These are phyloP conservation scores for Balakata baccata DNA, from an alignment of 345 rosid genomes.

Conservation along the genomic window DNA sequence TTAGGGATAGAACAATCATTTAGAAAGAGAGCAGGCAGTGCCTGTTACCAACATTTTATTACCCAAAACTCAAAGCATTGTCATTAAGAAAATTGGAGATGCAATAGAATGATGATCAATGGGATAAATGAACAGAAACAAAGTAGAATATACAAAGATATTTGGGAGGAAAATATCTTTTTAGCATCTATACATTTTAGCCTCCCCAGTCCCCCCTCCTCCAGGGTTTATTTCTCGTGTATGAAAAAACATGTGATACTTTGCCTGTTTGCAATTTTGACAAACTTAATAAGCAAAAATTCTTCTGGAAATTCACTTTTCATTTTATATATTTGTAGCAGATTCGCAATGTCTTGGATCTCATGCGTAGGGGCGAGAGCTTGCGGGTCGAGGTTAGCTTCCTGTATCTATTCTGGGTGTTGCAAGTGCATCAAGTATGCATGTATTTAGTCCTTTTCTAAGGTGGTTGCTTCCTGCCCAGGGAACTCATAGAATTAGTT, in stretches of 20 bases:
- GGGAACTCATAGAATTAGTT: neutral
- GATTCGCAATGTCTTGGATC: slow-evolving; percentile 75
- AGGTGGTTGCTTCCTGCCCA: neutral
- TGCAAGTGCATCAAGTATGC: neutral
- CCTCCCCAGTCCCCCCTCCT: neutral
- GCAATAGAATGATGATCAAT: neutral
- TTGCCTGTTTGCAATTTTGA: neutral
- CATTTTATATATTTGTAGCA: slow-evolving; percentile 31
- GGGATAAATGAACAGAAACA: neutral
- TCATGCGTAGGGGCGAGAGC: slow-evolving; percentile 77
- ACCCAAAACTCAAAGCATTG: neutral
- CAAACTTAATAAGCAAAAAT: neutral
- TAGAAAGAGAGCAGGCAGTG: neutral
- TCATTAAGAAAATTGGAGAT: neutral
- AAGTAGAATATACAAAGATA: neutral
- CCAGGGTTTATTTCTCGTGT: neutral
- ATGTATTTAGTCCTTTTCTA: neutral
- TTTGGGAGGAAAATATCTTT: neutral
- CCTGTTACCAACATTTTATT: neutral
- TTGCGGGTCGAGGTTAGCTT: slow-evolving; percentile 70
- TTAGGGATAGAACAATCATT: neutral
- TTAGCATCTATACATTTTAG: neutral
- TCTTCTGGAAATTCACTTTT: slow-evolving; percentile 22
- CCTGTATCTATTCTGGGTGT: neutral
- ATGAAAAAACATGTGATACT: neutral